Evolutionary conservation across 768 basidiomycete species (phyloP), one percentile per base, ranked within the genome.

Genomic region (Panaeolus cyanescens): DNA sequence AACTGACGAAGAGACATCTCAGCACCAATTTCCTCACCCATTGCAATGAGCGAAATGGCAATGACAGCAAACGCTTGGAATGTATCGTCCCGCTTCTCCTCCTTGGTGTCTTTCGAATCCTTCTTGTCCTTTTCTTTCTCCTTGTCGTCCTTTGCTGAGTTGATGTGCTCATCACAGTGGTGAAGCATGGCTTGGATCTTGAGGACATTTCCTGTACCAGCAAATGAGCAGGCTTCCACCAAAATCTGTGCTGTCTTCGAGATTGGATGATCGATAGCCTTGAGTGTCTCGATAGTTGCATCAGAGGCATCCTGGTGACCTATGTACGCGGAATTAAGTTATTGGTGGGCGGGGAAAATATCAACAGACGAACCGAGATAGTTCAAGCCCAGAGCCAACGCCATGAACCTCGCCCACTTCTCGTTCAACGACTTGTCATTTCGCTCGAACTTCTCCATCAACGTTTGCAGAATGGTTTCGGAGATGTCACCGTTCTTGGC

Each of bases 1-100:
- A 99, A 96, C 68, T 96, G 94, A 65, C 97, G 80, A 68, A 99
- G 77, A n/a, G 92, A 89, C 97, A 99, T 99, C 74, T 99, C 94
- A 1, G 95, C 89, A 54, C 97, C 97, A 54, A 98, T 88, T 22
- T 99, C 96, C 76, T 99, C 97, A 19, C 97, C 97, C 95, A 99
- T 98, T 4, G 97, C 89, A 42, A 99, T 92, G 61, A 99, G 75
- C 0, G 96, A 89, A 68, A 99, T 93, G 28, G 95, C 97, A 59
- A 99, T 81, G 31, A 96, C 95, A 15, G 96, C 93, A 64, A 98
- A 91, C 0, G 93, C 86, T 73, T 98, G 93, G 82, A 92, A 93
- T 31, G 89, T 89, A 65, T 94, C 92, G 62, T 93, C 87, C 62
- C 87, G 82, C 69, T 88, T 87, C 57, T 83, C 76, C 20, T 84